Percentiles rank a stretch among this genome's conserved stretches.
These are phyloP conservation scores for Kwoniella heveanensis DNA, from an alignment of 768 basidiomycete species.

Conservation along the genomic window DNA sequence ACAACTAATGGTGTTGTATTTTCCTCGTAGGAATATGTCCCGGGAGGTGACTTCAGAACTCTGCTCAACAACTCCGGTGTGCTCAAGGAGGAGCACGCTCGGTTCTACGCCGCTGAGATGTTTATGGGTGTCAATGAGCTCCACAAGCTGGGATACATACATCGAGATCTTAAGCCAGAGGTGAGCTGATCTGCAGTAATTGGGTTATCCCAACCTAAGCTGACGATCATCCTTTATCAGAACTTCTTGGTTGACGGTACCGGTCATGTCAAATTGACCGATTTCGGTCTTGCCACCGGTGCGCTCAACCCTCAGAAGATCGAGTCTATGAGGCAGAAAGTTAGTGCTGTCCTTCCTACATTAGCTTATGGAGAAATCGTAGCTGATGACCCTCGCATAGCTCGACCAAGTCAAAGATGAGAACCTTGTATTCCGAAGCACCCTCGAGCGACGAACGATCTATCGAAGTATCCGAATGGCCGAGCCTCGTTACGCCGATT, in stretches of 20 bases:
- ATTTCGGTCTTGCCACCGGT: slow-evolving; percentile 96
- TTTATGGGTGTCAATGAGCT: slow-evolving; percentile 89
- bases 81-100: slow-evolving; percentile 92
- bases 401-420: slow-evolving; percentile 96
- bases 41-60: slow-evolving; percentile 97
- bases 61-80: slow-evolving; percentile 97
- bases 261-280: slow-evolving; percentile 88
- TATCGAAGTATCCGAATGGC: slow-evolving; percentile 88
- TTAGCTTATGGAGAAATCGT: background rate
- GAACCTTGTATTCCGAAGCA: slow-evolving; percentile 83
- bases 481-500: slow-evolving; percentile 89
- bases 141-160: slow-evolving; percentile 96
- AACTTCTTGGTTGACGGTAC: slow-evolving; percentile 95
- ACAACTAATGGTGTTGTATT: slow-evolving; percentile 18
- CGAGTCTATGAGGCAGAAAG: slow-evolving; percentile 90
- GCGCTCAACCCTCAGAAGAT: slow-evolving; percentile 92
- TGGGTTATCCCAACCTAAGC: background rate
- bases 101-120: slow-evolving; percentile 98
- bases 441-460: slow-evolving; percentile 88
- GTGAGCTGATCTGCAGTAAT: slow-evolving; percentile 58
- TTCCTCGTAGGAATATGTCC: slow-evolving; percentile 78
- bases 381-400: slow-evolving; percentile 57
- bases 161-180: slow-evolving; percentile 97
- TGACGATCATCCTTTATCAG: slow-evolving; percentile 57
- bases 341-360: slow-evolving; percentile 49